phyloP scores from a whole-genome alignment of 148 eudicot species.

The Rhododendron vialii region DNA sequence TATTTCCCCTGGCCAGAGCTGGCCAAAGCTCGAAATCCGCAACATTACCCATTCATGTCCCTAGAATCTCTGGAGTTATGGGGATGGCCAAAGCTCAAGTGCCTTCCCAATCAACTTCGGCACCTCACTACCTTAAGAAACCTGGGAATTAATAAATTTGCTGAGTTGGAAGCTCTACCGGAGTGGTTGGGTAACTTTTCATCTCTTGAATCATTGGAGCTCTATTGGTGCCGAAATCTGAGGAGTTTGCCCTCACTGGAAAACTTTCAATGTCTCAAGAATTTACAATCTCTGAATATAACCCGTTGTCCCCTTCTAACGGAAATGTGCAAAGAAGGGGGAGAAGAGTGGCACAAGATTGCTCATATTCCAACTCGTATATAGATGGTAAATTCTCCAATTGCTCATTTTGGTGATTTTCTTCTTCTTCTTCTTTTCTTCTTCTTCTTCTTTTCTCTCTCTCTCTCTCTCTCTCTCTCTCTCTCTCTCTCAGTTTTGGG shows the following conservation, averaged over 20 bases:
- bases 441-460: too few species aligned
- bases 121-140: background rate
- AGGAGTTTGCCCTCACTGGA: background rate
- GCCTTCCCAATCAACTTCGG: background rate
- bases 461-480: background rate
- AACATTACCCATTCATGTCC: too few species aligned
- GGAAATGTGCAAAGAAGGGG: background rate
- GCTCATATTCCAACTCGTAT: background rate
- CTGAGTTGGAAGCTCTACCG: background rate
- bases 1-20: background rate
- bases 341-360: background rate
- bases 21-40: too few species aligned
- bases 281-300: background rate
- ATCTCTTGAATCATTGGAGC: background rate
- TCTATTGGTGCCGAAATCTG: background rate
- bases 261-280: background rate
- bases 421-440: too few species aligned
- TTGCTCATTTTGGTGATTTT: background rate
- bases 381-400: background rate
- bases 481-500: background rate
- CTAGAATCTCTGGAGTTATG: background rate
- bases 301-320: background rate
- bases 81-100: background rate
- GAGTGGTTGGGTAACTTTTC: background rate
- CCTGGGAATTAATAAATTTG: background rate